Evolutionary conservation across 2,329 filamentous ascomycete species (phyloP).

Genomic region (Neofusicoccum sp.): DNA sequence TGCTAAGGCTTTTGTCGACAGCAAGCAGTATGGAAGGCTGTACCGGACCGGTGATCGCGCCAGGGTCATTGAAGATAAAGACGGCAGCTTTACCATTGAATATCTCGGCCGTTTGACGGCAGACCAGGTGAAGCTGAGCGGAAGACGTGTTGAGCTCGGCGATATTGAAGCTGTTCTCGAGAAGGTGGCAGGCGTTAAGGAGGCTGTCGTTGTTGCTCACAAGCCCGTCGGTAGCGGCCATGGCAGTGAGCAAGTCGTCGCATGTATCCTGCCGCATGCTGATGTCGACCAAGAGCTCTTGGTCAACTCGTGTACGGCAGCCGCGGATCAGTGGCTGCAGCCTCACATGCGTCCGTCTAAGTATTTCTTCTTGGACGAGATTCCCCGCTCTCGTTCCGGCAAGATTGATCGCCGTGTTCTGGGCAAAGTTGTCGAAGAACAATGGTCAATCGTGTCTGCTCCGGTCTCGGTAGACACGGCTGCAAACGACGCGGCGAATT

Average conservation of each 20-base stretch:
- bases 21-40: constrained; percentile 57
- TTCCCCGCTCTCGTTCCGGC: constrained; percentile 75
- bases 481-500: neutral
- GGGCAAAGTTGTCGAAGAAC: constrained; percentile 16
- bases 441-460: neutral
- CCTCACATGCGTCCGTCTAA: constrained; percentile 78
- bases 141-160: constrained; percentile 75
- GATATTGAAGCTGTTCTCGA: constrained; percentile 37
- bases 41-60: constrained; percentile 84
- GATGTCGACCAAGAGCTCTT: constrained; percentile 24
- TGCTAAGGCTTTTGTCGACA: constrained; percentile 36
- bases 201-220: constrained; percentile 38
- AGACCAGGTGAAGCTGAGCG: constrained; percentile 80
- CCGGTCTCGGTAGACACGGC: neutral
- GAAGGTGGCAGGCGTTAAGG: constrained; percentile 48
- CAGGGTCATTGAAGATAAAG: constrained; percentile 50
- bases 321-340: constrained; percentile 63
- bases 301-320: constrained; percentile 11
- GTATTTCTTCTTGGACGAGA: constrained; percentile 61
- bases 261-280: constrained; percentile 1
- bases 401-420: constrained; percentile 68
- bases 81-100: constrained; percentile 67
- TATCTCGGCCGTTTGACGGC: constrained; percentile 74
- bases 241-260: constrained; percentile 17
- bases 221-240: constrained; percentile 30